Evolutionary conservation across 2,329 filamentous ascomycete genomes (phyloP).

Genomic region (Trichoderma oligosporum): DNA sequence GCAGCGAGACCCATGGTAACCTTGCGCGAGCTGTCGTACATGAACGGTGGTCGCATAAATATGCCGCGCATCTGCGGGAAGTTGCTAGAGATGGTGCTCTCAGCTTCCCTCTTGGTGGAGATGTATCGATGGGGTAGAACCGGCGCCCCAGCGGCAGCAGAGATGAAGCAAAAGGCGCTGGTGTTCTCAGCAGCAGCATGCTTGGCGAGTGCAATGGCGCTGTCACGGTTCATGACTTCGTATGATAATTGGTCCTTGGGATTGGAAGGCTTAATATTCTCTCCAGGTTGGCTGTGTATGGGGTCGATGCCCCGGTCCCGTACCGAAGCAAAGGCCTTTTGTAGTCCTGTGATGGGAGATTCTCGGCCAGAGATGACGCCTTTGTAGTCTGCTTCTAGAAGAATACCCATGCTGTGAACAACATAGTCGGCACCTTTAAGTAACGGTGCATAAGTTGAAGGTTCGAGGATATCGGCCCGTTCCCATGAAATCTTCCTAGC

Average conservation of each 20-base stretch:
- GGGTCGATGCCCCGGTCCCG: conserved; percentile 66
- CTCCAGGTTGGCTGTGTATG: conserved; percentile 56
- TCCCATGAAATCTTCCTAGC: conserved; percentile 81
- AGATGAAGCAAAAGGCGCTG: conserved; percentile 78
- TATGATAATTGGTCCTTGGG: conserved; percentile 80
- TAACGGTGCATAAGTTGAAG: conserved; percentile 71
- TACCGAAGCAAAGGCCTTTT: conserved; percentile 69
- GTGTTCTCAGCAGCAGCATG: conserved; percentile 65
- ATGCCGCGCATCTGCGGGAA: conserved; percentile 74
- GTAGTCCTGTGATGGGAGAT: conserved; percentile 72
- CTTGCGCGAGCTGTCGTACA: conserved; percentile 79
- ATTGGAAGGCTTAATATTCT: conserved; percentile 62
- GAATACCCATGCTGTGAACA: conserved; percentile 91
- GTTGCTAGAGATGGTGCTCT: conserved; percentile 66
- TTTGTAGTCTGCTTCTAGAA: conserved; percentile 98
- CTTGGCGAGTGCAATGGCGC: conserved; percentile 75
- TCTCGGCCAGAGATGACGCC: conserved; percentile 80
- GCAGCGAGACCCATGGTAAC: conserved; percentile 84
- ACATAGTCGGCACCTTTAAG: conserved; percentile 78
- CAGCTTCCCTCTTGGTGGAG: conserved; percentile 85
- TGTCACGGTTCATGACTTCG: conserved; percentile 94
- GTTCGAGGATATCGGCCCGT: conserved; percentile 80
- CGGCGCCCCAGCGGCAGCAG: conserved; percentile 80
- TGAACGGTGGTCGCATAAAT: conserved; percentile 80
- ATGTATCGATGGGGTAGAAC: conserved; percentile 84